Percentiles rank a stretch among this genome's conserved stretches.
phyloP scores from a whole-genome alignment of 2,329 filamentous ascomycete genomes.

The Paecilomyces variotii region DNA sequence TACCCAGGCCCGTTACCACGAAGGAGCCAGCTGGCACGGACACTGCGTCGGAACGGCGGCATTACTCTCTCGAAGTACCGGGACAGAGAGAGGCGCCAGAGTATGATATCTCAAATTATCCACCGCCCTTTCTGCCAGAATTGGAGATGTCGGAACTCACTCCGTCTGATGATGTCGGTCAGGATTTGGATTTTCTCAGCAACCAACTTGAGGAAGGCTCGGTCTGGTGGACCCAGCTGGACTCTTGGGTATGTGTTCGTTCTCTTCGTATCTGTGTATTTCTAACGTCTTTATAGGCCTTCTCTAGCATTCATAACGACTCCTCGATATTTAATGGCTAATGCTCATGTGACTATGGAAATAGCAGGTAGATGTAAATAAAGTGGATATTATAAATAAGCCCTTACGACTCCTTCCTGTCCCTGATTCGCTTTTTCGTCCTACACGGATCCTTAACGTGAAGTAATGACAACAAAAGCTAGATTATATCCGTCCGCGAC shows the following conservation, averaged over 20 bases:
- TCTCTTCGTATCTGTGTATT: neutral
- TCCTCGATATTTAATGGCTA: conserved; percentile 14
- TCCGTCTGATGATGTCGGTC: conserved; percentile 11
- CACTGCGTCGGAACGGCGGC: neutral
- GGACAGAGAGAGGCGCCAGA: neutral
- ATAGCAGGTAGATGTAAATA: too few relatives aligned
- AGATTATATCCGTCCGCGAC: too few relatives aligned
- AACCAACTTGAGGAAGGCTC: conserved; percentile 26
- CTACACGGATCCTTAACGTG: too few relatives aligned
- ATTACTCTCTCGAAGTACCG: neutral
- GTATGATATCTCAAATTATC: neutral
- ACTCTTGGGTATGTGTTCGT: conserved; percentile 26
- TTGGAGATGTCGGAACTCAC: conserved; percentile 14
- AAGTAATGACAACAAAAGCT: too few relatives aligned
- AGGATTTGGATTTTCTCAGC: conserved; percentile 22
- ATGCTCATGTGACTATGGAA: too few relatives aligned
- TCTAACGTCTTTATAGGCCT: conserved; percentile 16
- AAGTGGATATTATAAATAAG: too few relatives aligned
- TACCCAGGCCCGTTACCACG: neutral
- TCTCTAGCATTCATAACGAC: conserved; percentile 25
- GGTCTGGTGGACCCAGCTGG: conserved; percentile 31
- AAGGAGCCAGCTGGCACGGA: neutral
- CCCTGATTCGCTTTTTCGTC: too few relatives aligned
- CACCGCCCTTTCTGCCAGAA: conserved; percentile 6
- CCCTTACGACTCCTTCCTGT: too few relatives aligned